Base-by-base conservation (phyloP, 2,329 filamentous ascomycete species). In the Gnomoniopsis sp. region DNA sequence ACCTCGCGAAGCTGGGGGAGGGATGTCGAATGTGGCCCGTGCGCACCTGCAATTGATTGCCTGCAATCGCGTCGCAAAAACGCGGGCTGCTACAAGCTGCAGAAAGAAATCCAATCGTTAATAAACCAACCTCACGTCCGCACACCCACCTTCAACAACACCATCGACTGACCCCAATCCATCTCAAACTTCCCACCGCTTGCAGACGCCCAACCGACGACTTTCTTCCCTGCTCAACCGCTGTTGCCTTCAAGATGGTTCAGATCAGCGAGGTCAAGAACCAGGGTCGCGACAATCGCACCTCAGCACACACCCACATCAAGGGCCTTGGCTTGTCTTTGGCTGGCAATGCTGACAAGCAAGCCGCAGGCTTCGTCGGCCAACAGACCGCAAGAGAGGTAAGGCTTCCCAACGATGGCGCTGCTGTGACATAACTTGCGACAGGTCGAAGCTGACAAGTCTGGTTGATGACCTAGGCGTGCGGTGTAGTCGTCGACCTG, bases 281-380 rank as follows among this genome's bases (percentile, higher is more conserved):
- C 79, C 93, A 91, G 78, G 87, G 88, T 79, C 92, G 95, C 80
- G 93, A 97, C 75, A 95, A 96, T 78, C 88, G 95, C 72, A 99
- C 95, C 50, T 93, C 95, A 62, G 90, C 93, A 67, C 95, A 99
- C 77, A 97, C 93, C 55, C 95, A 99, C 77, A 99, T 99, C 83
- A 96, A 92, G 74, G 95, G 95, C 53, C 82, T 99, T 44, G 95
- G 95, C 19, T 78, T 99, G 66, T 90, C 90, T 70, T 73, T 85
- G 52, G 91, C 96, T 86, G 95, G 95, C 63, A 88, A 84, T 54
- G 91, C 95, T 63, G 93, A 96, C 71, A 84, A 84, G 65, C 84
- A 90, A 62, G 84, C 86, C 36, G 85, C 86, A 66, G 95, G 95
- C 38, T 99, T 98, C 70, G 88, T 98, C 51, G 95, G 95, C 54